phyloP scores from a whole-genome alignment of 2,329 filamentous ascomycete species.

The Talaromyces verruculosus region DNA sequence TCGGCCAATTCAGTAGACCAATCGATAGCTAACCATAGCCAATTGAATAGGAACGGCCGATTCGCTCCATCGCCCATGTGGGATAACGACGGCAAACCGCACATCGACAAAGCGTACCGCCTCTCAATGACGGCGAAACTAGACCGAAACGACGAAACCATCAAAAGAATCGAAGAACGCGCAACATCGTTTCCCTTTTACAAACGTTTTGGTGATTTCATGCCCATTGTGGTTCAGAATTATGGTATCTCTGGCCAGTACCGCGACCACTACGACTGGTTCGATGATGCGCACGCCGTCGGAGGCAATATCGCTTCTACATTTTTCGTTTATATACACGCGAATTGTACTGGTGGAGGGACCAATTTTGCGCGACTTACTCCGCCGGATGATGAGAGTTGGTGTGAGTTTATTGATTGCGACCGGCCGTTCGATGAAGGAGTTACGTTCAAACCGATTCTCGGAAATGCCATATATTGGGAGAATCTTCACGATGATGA shows the following conservation, averaged over 20 bases:
- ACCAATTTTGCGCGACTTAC: slow-evolving; percentile 52
- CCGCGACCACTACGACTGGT: slow-evolving; percentile 56
- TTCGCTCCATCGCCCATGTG: slow-evolving; percentile 44
- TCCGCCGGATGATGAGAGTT: slow-evolving; percentile 37
- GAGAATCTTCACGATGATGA: slow-evolving; percentile 46
- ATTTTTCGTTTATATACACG: slow-evolving; percentile 52
- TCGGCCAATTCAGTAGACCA: neutral
- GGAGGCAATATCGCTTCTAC: slow-evolving; percentile 50
- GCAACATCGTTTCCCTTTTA: slow-evolving; percentile 46
- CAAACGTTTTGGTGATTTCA: slow-evolving; percentile 38
- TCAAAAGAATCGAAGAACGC: slow-evolving; percentile 51
- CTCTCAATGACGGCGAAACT: slow-evolving; percentile 30
- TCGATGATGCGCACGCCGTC: slow-evolving; percentile 41
- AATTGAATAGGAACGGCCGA: slow-evolving; percentile 39
- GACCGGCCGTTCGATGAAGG: slow-evolving; percentile 51
- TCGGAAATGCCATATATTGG: slow-evolving; percentile 54
- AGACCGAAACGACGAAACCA: slow-evolving; percentile 38
- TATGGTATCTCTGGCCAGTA: slow-evolving; percentile 50
- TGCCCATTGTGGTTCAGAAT: slow-evolving; percentile 52
- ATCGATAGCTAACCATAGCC: neutral
- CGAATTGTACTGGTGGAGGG: slow-evolving; percentile 47
- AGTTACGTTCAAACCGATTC: slow-evolving; percentile 50
- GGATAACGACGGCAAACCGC: slow-evolving; percentile 20
- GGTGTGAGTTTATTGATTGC: slow-evolving; percentile 52
- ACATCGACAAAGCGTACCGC: slow-evolving; percentile 28